A percentile compares a stretch with the other conserved stretches of the same genome.
Evolutionary conservation across 208 protist genomes (phyloP).

Genomic region (Trypanosomatidae sp.): DNA sequence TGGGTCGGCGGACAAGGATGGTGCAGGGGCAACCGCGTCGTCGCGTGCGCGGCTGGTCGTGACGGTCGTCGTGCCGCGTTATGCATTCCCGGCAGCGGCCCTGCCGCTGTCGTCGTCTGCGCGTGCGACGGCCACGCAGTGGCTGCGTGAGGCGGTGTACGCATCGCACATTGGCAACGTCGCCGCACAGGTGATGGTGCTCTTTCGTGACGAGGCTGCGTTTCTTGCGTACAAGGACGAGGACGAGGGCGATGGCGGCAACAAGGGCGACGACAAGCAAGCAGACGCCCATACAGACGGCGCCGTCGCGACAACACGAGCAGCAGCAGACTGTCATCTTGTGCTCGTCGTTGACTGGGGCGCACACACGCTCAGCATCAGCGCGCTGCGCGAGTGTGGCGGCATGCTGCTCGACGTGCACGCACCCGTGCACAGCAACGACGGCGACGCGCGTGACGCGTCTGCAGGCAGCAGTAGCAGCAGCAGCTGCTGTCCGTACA

Average conservation of each 20-base stretch:
- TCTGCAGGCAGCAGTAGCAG: neutral
- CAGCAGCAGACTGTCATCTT: too few species aligned
- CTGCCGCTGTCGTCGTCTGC: neutral
- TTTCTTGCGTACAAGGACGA: conserved; percentile 37
- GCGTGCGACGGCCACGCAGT: conserved; percentile 16
- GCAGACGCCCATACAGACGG: too few species aligned
- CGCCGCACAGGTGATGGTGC: conserved; percentile 17
- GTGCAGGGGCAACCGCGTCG: conserved; percentile 1
- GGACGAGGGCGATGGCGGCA: too few species aligned
- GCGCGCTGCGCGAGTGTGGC: conserved; percentile 24
- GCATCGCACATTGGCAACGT: conserved; percentile 42
- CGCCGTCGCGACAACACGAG: too few species aligned
- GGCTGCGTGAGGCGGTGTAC: conserved; percentile 53
- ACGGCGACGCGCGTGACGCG: too few species aligned
- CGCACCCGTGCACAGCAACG: conserved; percentile 6
- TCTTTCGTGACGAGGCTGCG: conserved; percentile 72
- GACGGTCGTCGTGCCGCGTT: conserved; percentile 64
- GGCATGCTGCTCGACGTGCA: conserved; percentile 26
- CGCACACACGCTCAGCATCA: conserved; percentile 42
- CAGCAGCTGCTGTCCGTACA: conserved; percentile 7
- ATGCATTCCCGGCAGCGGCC: conserved; percentile 31
- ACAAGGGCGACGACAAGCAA: too few species aligned
- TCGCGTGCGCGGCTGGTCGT: conserved; percentile 12
- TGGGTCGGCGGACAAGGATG: neutral
- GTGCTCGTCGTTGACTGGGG: conserved; percentile 82